Evolutionary conservation across 768 basidiomycete species (phyloP), one percentile per base, ranked within the genome.

Genomic region (Imleria badia): DNA sequence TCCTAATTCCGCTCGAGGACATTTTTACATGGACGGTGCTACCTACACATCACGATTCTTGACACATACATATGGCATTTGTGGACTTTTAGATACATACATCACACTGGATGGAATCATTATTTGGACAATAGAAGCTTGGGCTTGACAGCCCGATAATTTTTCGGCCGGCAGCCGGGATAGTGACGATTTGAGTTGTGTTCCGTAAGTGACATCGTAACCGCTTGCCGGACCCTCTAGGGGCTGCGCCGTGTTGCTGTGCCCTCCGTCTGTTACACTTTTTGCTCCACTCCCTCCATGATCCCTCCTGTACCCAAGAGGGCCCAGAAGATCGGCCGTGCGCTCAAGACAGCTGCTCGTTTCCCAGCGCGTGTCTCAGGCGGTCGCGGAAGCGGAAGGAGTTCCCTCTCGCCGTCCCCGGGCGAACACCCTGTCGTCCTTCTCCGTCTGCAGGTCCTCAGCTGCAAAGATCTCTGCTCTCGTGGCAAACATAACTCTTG

Each of bases 401-500:
- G 66, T 45, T 48, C 67, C 10, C 67, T 76, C 59, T 66, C 70
- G 1, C 84, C 87, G 0, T 59, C 70, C 4, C 77, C 78, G 1
- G 87, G 86, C 17, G 90, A 92, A 66, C 71, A 71, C 0, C 88
- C 91, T 1, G 64, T 88, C 52, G 86, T 86, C 33, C 61, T 85
- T 23, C 78, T 91, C 33, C 75, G 86, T 20, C 74, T 92, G 1
- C 87, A 89, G 65, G 78, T 93, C 17, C 51, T 90, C 6, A 78
- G 81, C 5, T 89, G 89, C 64, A 79, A 71, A 19, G 76, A 81
- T 49, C 75, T 93, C 29, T 68, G 80, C 19, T 74, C 84, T 9
- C 88, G 86, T 61, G 83, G 88, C 65, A 80, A 81, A 44, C 83
- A 81, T 59, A 83, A 85, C n/a, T 78, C 73, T 34, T 88, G 86